Evolutionary conservation across 2,329 filamentous ascomycete genomes (phyloP), one percentile per base, ranked within the genome.

Genomic region (Penicillium brevicompactum): DNA sequence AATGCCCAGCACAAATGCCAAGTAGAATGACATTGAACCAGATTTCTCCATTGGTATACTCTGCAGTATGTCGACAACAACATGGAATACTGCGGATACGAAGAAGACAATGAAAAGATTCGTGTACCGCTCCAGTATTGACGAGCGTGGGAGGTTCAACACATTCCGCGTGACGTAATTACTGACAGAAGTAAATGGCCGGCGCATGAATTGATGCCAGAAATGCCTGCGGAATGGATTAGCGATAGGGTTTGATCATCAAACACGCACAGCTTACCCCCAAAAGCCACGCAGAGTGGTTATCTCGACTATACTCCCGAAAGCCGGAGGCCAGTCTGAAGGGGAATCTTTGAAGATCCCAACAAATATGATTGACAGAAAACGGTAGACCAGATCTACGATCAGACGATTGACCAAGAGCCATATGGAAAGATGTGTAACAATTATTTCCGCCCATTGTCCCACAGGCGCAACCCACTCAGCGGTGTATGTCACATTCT

Each of bases 241-340:
- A 54, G 42, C 38, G 13, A 22, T 4, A 7, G 7, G 43, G 3
- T 6, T 6, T 27, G 13, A 18, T 16, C 16, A 14, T 5, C 16
- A 40, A 30, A 13, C 16, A 49, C 21, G 9, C n/a, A 5, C 4
- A 8, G 11, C 56, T 50, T 42, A 60, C 56, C 56, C 58, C 58
- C 58, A 69, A 22, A 61, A 64, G 5, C 60, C 57, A 14, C 64
- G 56, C 32, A 68, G 30, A 4, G 64, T 68, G 37, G 64, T 66
- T 9, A 56, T 45, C 32, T 67, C 59, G 16, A 49, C 48, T 32
- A 66, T 61, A 11, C 56, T 60, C 14, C 60, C 63, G 49, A 65
- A 69, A 16, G 61, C 44, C 8, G 66, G 66, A 10, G 60, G 60
- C 66, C 67, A 68, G 7, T 64, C 57, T 18, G 53, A 27, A 6